Evolutionary conservation across 2,329 filamentous ascomycete genomes (phyloP), one percentile per base, ranked within the genome.

Genomic region (Pezicula neosporulosa): DNA sequence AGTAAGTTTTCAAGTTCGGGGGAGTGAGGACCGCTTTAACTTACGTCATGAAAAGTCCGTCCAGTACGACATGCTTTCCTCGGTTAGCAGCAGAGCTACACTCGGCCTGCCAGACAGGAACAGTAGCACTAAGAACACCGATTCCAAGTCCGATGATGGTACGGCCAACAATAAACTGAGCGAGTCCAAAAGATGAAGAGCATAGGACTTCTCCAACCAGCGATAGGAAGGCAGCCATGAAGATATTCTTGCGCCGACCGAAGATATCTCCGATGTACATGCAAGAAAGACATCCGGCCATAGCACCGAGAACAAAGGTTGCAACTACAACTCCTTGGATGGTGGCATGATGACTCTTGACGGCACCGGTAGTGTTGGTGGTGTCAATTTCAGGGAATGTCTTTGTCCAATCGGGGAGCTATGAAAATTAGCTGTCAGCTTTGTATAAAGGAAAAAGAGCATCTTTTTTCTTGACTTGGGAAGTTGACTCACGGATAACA

Each of bases 171-270:
- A 73, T 64, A 47, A 76, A 71, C 54, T 76, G 73, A 1, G 72
- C 56, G 1, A 72, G 57, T 3, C 59, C 59, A 52, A 69, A 74
- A 0, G 72, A 66, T 0, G 70, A 64, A 4, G 64, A 64, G 45
- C 72, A 68, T 37, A 77, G 67, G n/a, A 71, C 61, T 13, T 71
- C 69, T 30, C 73, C 74, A 44, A 76, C 61, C 6, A 76, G 55
- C 50, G 72, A 72, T 43, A 70, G 68, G 13, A 70, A 55, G 6
- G 63, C 66, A n/a, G 65, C 71, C 3, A 66, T 59, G 48, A 74
- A 68, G 41, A 74, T 73, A 55, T 66, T 66, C 39, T 68, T 68
- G 28, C 67, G 68, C 16, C 72, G 67, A 55, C 75, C 74, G 53
- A 75, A 57, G 46, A 59, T 54, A 58, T 77, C 66, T 37, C 73